Evolutionary conservation across 2,329 filamentous ascomycete species (phyloP).

Genomic region (Hypoxylon sp.): DNA sequence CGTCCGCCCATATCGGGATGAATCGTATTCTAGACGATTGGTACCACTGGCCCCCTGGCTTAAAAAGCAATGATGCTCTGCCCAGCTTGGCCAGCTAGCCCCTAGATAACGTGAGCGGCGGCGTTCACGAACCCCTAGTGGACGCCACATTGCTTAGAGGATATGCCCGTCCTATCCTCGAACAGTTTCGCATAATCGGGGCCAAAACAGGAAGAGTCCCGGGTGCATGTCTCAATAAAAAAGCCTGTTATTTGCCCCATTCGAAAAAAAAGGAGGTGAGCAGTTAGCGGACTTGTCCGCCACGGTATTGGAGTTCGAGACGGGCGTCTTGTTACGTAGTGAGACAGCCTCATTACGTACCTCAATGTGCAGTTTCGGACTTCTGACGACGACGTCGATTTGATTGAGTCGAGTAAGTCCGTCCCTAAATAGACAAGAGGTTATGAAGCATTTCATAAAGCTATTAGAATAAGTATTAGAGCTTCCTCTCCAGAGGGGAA

Average conservation of each 20-base stretch:
- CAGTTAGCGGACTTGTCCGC: slow-evolving; percentile 8
- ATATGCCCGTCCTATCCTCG: slow-evolving; percentile 8
- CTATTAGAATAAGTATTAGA: background rate
- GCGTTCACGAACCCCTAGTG: slow-evolving; percentile 9
- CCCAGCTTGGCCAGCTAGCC: slow-evolving; percentile 18
- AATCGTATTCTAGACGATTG: background rate
- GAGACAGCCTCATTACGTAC: background rate
- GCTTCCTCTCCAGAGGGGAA: background rate
- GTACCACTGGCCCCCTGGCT: slow-evolving; percentile 7
- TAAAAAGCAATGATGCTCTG: slow-evolving; percentile 13
- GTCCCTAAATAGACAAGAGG: background rate
- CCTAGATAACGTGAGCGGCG: slow-evolving; percentile 13
- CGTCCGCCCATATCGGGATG: background rate
- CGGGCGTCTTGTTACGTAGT: background rate
- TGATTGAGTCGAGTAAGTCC: background rate
- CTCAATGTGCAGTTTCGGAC: background rate
- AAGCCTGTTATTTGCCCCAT: slow-evolving; percentile 2
- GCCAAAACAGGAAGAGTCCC: background rate
- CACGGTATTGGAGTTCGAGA: background rate
- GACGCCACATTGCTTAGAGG: slow-evolving; percentile 24
- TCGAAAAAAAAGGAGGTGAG: background rate
- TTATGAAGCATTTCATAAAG: background rate
- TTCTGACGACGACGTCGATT: background rate
- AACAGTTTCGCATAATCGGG: background rate
- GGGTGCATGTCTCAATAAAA: slow-evolving; percentile 10